Evolutionary conservation across 192 early-diverging fungal genomes (phyloP), one percentile per base, ranked within the genome.

Genomic region (Coemansia sp.): DNA sequence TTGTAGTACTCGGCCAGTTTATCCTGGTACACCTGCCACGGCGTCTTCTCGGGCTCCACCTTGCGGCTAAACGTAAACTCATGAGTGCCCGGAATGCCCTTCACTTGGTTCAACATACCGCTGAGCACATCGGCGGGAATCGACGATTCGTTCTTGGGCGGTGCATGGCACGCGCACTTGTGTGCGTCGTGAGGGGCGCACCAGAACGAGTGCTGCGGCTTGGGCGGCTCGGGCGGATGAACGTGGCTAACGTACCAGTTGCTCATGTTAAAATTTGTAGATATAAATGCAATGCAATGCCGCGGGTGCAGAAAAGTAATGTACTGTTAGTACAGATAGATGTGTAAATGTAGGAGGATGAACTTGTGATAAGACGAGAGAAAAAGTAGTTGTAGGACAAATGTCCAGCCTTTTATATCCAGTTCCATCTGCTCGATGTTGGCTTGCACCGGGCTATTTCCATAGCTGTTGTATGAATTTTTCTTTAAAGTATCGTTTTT

Each of bases 1-100:
- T 60, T 60, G 23, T 54, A 54, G 23, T 54, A 54, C 25, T 54
- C 52, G 18, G 25, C 52, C 52, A 24, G 28, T 15, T 24, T 15
- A 15, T 60, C 59, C 46, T 60, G 14, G 21, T 38, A 58, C 21
- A 23, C 5, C 21, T 58, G 36, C 37, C 21, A 38, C 10, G 28
- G 36, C 3, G 56, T 61, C 50, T 51, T 49, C 21, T 36, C 60
- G 10, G 15, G 50, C 31, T 50, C 58, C 12, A 54, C 28, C 11
- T 57, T 59, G 9, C 64, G 64, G 10, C 50, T 56, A 28, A 67
- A 21, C 0, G 42, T 57, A 37, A 67, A 38, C 18, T 46, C 47
- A 42, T 67, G 66, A 1, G 66, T 67, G 10, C 66, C 66, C 6
- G 66, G 66, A 10, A 61, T 61, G 1, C 60, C 60, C 28, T 60